These are phyloP conservation scores for Backusella mclennaniae DNA, from an alignment of 192 early-diverging fungal species.

Conservation along the genomic window DNA sequence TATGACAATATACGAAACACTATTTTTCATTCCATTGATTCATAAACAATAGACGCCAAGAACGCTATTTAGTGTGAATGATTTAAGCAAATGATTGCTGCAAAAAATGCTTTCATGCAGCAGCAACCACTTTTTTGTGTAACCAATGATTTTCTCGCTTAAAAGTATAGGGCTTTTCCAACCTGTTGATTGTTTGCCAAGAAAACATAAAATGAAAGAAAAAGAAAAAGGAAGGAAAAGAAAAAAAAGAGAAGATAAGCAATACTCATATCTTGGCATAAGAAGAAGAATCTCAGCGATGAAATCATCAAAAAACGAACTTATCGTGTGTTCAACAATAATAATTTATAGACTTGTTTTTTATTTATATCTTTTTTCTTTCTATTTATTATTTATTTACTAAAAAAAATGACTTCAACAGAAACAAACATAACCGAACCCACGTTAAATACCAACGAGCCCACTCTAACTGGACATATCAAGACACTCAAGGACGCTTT, in stretches of 20 bases:
- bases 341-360: not conserved
- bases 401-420: not conserved
- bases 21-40: not conserved
- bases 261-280: not conserved
- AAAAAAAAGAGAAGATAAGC: not conserved
- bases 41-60: not conserved
- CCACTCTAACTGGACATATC: not conserved
- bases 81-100: not conserved
- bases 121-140: not conserved
- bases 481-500: slow-evolving; percentile 45
- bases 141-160: not conserved
- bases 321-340: not conserved
- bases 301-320: not conserved
- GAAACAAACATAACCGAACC: not conserved
- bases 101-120: not conserved
- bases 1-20: not conserved
- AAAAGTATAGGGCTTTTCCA: not conserved
- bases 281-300: not conserved
- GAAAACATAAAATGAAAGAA: not conserved
- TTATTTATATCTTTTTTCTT: not conserved
- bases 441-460: not conserved
- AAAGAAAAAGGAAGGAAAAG: not conserved
- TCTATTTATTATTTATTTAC: not conserved
- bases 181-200: not conserved
- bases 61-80: not conserved